phyloP scores from a whole-genome alignment of 768 basidiomycete species.

The Tylopilus subfusipes region DNA sequence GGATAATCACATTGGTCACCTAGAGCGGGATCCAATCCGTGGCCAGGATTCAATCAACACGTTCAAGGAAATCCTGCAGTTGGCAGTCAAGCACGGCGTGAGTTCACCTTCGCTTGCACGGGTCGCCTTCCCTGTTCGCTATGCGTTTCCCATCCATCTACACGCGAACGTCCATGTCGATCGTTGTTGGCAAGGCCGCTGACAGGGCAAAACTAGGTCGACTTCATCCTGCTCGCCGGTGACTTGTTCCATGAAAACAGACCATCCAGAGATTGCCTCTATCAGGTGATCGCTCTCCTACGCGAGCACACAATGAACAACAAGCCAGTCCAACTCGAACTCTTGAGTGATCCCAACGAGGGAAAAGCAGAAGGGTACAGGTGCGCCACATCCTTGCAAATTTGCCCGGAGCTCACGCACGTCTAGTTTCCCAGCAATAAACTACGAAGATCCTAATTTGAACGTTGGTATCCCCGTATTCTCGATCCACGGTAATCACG shows the following conservation, averaged over 20 bases:
- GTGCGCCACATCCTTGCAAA: slow-evolving; percentile 41
- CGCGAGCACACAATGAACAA: slow-evolving; percentile 89
- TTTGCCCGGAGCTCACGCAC: neutral
- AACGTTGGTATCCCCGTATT: slow-evolving; percentile 97
- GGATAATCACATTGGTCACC: slow-evolving; percentile 94
- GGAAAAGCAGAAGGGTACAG: slow-evolving; percentile 82
- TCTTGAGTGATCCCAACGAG: slow-evolving; percentile 89
- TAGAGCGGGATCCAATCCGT: slow-evolving; percentile 90
- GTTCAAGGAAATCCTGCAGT: slow-evolving; percentile 88
- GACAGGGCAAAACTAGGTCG: slow-evolving; percentile 55
- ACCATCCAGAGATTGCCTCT: slow-evolving; percentile 85
- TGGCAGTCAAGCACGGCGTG: slow-evolving; percentile 87
- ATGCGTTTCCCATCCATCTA: neutral
- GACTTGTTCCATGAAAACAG: slow-evolving; percentile 98
- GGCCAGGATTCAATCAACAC: slow-evolving; percentile 95
- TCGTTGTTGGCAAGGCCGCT: neutral
- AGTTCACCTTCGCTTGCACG: slow-evolving; percentile 27
- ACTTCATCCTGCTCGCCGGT: slow-evolving; percentile 91
- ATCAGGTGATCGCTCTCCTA: slow-evolving; percentile 83
- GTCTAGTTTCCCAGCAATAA: slow-evolving; percentile 87
- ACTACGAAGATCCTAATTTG: slow-evolving; percentile 95
- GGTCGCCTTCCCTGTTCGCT: neutral
- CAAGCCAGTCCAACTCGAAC: slow-evolving; percentile 84
- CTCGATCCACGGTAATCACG: slow-evolving; percentile 99
- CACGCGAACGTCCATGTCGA: neutral